A percentile compares a stretch with the other conserved stretches of the same genome.
phyloP scores from a whole-genome alignment of 2,329 filamentous ascomycete genomes.

The Fusarium irregulare region DNA sequence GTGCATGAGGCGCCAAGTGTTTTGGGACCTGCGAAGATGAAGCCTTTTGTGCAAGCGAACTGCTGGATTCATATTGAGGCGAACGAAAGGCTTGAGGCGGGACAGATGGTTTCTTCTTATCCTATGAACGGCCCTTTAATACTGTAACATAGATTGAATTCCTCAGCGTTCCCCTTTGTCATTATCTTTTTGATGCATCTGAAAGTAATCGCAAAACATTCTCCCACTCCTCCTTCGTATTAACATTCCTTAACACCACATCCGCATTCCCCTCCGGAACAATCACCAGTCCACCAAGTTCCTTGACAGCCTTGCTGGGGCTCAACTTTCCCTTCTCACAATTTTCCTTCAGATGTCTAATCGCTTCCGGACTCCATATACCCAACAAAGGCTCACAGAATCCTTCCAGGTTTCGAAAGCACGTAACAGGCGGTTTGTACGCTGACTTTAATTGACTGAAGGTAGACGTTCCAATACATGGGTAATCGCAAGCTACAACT shows the following conservation, averaged over 20 bases:
- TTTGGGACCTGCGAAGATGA: not conserved
- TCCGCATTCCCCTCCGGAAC: not conserved
- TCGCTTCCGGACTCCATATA: not conserved
- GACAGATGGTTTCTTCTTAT: not conserved
- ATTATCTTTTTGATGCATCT: not conserved
- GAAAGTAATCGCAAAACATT: fast-evolving
- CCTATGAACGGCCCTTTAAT: not conserved
- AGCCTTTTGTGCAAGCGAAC: not conserved
- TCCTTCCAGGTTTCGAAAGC: not conserved
- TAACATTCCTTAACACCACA: not conserved
- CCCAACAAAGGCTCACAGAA: not conserved
- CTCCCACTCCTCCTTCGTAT: not conserved
- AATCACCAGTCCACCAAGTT: not conserved
- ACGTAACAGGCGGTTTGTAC: not conserved
- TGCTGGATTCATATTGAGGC: conserved; percentile 6
- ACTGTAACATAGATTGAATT: not conserved
- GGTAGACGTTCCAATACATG: not conserved
- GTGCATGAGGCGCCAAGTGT: not conserved
- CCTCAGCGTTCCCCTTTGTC: too few relatives aligned
- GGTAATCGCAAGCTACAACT: not conserved
- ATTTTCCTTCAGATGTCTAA: not conserved
- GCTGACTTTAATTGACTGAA: not conserved
- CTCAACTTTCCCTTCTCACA: not conserved
- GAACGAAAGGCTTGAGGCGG: not conserved
- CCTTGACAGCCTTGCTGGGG: not conserved